Conservation (phyloP, 2,329 filamentous ascomycete genomes). For the Cercospora janseana region DNA sequence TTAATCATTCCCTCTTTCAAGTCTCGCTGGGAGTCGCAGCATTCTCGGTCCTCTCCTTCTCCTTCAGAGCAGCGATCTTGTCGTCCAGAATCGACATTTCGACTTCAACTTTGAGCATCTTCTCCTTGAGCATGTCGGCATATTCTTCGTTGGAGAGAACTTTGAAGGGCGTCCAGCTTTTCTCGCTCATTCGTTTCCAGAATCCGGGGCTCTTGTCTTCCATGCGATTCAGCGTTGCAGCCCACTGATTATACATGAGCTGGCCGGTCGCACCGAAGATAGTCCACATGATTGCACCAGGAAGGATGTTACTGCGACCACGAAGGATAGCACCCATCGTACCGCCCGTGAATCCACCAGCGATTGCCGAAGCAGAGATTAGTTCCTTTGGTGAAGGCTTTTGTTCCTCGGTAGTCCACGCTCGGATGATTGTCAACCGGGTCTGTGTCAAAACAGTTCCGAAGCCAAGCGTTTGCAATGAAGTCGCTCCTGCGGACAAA, state of each 20-base stretch:
- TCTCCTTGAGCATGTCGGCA: conserved; percentile 66
- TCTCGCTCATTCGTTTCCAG: conserved; percentile 55
- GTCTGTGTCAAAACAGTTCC: conserved; percentile 73
- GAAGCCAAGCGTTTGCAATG: conserved; percentile 77
- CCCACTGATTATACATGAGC: conserved; percentile 54
- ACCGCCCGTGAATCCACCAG: conserved; percentile 64
- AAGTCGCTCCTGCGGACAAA: conserved; percentile 69
- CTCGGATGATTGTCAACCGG: conserved; percentile 42
- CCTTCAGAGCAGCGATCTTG: conserved; percentile 58
- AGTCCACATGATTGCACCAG: conserved; percentile 59
- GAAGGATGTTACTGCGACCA: conserved; percentile 55
- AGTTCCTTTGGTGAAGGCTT: conserved; percentile 50
- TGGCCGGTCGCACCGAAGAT: conserved; percentile 59
- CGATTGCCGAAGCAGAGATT: conserved; percentile 65
- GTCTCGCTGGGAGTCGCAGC: neutral
- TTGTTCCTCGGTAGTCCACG: conserved; percentile 29
- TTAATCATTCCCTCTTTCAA: no score
- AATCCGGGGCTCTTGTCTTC: conserved; percentile 41
- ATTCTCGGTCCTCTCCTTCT: conserved; percentile 23
- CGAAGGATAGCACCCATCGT: conserved; percentile 56
- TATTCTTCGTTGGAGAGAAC: conserved; percentile 72
- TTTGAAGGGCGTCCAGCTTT: conserved; percentile 69
- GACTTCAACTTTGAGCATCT: conserved; percentile 67
- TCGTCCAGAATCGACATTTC: conserved; percentile 79
- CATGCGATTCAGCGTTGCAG: conserved; percentile 33